Base-by-base conservation (phyloP, 306 rosid genomes). In the Fragaria nilgerrensis region DNA sequence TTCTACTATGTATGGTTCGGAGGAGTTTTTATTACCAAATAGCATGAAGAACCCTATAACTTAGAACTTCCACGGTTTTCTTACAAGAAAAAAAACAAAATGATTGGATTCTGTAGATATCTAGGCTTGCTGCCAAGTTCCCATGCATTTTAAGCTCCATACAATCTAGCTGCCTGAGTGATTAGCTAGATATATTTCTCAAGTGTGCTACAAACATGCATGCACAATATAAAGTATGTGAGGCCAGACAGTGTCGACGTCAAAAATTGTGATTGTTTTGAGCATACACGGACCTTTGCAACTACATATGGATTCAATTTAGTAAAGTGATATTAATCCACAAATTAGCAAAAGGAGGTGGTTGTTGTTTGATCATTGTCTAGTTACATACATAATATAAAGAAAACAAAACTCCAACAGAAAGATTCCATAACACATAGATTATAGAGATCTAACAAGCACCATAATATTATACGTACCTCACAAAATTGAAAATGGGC, bases 341-440 rank as follows among this genome's bases (percentile, higher is more conserved):
- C 16, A 11, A 11, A 58, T 58, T 25, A 59, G 65, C 19, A 59
- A 59, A 25, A 12, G 65, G 34, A 29, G 36, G 36, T 62, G 36
- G 75, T 72, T 72, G 62, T 10, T 27, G 56, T 22, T 55, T 27
- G 62, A 75, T 75, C 45, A 45, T 61, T 61, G 17, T 75, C 78
- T 47, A 9, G 47, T 3, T 70, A 15, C 11, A 70, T 15, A 47
- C 10, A 45, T 7, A 70, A 15, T 25, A 6, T 16, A 32, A 27
- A 44, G 14, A 44, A 75, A 75, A 29, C 47, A 45, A 70, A 20
- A 75, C n/a, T 4, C 22, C 39, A 37, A 15, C 37, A 34, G 66
- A 73, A 73, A 20, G 66, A 53, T 73, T 73, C 76, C 52, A 22
- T n/a, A 39, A 3, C 2, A 36, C 14, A 50, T 34, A 13, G 4